These are phyloP conservation scores for Diutina neorugosa DNA, from an alignment of 1,139 yeast genomes.

Conservation along the genomic window DNA sequence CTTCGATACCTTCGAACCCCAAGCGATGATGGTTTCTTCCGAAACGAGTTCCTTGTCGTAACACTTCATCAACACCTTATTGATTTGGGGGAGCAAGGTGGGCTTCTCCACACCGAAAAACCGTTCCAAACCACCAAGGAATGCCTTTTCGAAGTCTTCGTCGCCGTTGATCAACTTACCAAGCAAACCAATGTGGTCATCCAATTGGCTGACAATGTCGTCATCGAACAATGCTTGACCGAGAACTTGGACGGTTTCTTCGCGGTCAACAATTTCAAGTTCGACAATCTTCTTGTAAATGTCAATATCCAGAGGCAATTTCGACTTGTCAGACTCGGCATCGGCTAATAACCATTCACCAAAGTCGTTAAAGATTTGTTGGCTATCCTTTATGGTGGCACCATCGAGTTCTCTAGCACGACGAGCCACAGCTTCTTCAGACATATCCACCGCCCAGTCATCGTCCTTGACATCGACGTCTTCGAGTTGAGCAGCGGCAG, in stretches of 20 bases:
- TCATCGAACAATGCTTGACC: conserved; percentile 86
- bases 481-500: conserved; percentile 40
- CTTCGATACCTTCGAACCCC: conserved; percentile 91
- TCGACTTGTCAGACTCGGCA: conserved; percentile 40
- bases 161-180: conserved; percentile 58
- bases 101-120: conserved; percentile 76
- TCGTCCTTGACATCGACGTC: conserved; percentile 62
- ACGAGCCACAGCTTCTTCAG: conserved; percentile 90
- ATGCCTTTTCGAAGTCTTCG: conserved; percentile 68
- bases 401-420: conserved; percentile 84
- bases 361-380: conserved; percentile 51
- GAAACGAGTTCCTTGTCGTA: conserved; percentile 77
- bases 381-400: conserved; percentile 28
- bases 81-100: conserved; percentile 59
- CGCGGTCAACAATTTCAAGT: conserved; percentile 57
- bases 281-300: conserved; percentile 84
- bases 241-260: conserved; percentile 78
- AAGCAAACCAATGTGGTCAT: conserved; percentile 70
- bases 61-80: conserved; percentile 69
- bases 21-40: conserved; percentile 68
- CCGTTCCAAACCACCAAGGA: conserved; percentile 93
- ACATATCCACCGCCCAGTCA: conserved; percentile 97
- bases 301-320: conserved; percentile 75
- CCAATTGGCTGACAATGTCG: conserved; percentile 60
- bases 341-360: conserved; percentile 78